Conservation (phyloP, 306 rosid species). For the Carpinus viminea region DNA sequence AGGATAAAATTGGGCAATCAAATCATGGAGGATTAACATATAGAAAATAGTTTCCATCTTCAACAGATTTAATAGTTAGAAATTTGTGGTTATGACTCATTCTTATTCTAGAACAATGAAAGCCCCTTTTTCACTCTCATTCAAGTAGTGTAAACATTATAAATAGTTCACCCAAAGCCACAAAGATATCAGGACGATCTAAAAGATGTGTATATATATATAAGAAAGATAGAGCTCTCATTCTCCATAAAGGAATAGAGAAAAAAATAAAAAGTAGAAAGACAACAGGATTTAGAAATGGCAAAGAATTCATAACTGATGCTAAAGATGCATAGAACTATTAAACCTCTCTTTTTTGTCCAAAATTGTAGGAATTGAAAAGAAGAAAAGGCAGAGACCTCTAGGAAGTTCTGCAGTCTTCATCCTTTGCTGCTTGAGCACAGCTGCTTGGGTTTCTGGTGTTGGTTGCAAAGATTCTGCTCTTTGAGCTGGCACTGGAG, state of each 20-base stretch:
- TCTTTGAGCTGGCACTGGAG: slow-evolving; percentile 37
- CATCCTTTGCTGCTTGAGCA: slow-evolving; percentile 37
- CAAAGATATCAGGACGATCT: background rate
- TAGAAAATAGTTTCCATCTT: too few relatives aligned
- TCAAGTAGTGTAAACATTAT: background rate
- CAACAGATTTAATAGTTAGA: background rate
- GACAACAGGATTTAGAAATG: background rate
- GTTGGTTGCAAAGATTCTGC: slow-evolving; percentile 35
- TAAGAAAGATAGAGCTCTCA: background rate
- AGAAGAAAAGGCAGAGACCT: slow-evolving; percentile 47
- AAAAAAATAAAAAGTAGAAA: background rate
- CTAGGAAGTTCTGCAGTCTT: slow-evolving; percentile 44
- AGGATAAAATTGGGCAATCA: too few relatives aligned
- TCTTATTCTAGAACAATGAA: background rate
- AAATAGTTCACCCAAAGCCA: background rate
- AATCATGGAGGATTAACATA: too few relatives aligned
- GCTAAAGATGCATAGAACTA: background rate
- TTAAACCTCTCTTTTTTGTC: background rate
- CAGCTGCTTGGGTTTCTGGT: slow-evolving; percentile 34
- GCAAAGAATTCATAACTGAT: background rate
- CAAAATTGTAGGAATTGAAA: background rate
- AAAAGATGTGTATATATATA: background rate
- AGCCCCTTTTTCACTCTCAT: background rate
- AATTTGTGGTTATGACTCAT: background rate
- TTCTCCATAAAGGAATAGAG: background rate